These are phyloP conservation scores for Perkinsus marinus DNA, from an alignment of 169 alveolate genomes.

Conservation along the genomic window DNA sequence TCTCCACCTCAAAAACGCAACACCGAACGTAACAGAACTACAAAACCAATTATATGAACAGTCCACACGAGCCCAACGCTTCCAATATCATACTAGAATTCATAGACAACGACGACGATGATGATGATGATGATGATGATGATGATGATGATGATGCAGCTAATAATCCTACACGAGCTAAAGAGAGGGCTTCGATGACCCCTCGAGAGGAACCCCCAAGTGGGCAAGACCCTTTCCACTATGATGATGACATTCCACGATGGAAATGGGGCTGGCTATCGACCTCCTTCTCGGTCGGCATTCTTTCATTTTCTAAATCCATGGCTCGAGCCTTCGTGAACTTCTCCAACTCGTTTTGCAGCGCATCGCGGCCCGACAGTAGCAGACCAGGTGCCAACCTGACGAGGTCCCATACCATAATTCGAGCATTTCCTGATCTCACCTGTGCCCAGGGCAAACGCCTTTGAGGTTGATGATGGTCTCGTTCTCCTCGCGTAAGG, in stretches of 20 bases:
- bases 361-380: slow-evolving; percentile 70
- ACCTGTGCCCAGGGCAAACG: slow-evolving; percentile 80
- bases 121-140: too few species aligned
- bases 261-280: not conserved
- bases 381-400: slow-evolving; percentile 77
- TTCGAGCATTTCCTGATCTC: not conserved
- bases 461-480: slow-evolving; percentile 75
- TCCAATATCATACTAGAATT: too few species aligned
- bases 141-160: too few species aligned
- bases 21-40: too few species aligned
- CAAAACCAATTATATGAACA: too few species aligned
- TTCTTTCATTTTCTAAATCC: slow-evolving; percentile 13
- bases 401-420: not conserved
- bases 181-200: too few species aligned
- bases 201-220: not conserved
- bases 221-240: not conserved
- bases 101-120: too few species aligned
- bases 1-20: too few species aligned
- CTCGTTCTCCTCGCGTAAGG: slow-evolving; percentile 71
- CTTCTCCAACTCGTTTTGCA: slow-evolving; percentile 38
- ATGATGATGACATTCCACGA: not conserved
- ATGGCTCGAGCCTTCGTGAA: slow-evolving; percentile 10
- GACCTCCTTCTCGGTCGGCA: slow-evolving; percentile 8
- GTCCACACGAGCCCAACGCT: too few species aligned
- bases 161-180: too few species aligned